Evolutionary conservation across 257 asterid genomes (phyloP).

Genomic region (Petrea volubilis): DNA sequence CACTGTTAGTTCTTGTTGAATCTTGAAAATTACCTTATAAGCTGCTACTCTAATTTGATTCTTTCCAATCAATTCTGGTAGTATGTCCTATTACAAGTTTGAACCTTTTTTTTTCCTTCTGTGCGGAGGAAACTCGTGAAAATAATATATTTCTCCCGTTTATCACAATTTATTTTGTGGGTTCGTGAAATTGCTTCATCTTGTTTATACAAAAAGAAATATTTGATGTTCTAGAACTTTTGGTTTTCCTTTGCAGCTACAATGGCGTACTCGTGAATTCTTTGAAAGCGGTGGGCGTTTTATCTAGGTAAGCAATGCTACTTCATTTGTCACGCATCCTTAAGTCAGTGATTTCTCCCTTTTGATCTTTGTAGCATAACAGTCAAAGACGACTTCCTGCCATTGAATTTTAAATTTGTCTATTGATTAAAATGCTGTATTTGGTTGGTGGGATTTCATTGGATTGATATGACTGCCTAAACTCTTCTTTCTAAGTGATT

Average conservation of each 20-base stretch:
- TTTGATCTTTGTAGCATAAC: conserved; percentile 2
- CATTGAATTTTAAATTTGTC: neutral
- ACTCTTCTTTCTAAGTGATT: too few species aligned
- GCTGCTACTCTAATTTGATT: neutral
- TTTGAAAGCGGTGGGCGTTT: conserved; percentile 57
- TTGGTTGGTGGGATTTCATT: neutral
- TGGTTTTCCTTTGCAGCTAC: conserved; percentile 60
- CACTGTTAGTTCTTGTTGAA: neutral
- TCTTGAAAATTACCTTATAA: conserved; percentile 1
- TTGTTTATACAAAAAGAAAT: too few species aligned
- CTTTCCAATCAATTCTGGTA: neutral
- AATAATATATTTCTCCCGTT: neutral
- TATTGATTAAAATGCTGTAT: neutral
- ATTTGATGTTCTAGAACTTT: conserved; percentile 6
- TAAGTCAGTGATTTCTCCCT: neutral
- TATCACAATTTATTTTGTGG: neutral
- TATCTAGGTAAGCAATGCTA: conserved; percentile 60
- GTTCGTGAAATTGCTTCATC: neutral
- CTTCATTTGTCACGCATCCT: conserved; percentile 13
- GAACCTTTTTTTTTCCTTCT: neutral
- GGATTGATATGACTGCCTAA: neutral
- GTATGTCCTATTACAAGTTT: neutral
- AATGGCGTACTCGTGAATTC: conserved; percentile 84
- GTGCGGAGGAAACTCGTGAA: conserved; percentile 3
- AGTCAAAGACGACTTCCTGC: neutral